Evolutionary conservation across 331 rosid species (phyloP).

Genomic region (Telfairia occidentalis): DNA sequence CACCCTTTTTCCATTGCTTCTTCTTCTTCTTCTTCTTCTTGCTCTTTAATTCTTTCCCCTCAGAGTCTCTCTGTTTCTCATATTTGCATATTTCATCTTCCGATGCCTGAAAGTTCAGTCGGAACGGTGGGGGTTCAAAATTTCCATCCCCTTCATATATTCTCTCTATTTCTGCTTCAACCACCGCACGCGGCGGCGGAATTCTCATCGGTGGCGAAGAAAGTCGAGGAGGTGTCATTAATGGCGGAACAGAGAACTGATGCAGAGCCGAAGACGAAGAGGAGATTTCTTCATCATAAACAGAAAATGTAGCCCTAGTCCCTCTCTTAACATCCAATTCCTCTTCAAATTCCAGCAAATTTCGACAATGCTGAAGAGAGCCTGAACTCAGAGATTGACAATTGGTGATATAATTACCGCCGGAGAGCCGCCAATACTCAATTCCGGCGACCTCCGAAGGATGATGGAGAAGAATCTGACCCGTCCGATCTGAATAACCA

Average conservation of each 20-base stretch:
- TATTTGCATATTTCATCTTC: conserved; percentile 25
- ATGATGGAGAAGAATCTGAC: conserved; percentile 69
- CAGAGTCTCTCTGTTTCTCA: conserved; percentile 34
- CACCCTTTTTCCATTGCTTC: conserved; percentile 39
- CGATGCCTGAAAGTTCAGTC: neutral
- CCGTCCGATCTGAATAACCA: conserved; percentile 36
- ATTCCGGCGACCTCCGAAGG: conserved; percentile 31
- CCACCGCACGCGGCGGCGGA: neutral
- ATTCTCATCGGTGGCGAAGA: conserved; percentile 10
- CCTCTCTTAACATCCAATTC: conserved; percentile 11
- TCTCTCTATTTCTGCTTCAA: conserved; percentile 23
- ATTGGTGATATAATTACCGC: conserved; percentile 30
- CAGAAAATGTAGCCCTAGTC: conserved; percentile 10
- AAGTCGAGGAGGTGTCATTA: neutral
- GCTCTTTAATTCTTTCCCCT: conserved; percentile 40
- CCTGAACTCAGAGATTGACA: conserved; percentile 20
- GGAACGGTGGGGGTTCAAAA: neutral
- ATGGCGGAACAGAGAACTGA: neutral
- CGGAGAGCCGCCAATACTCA: conserved; percentile 53
- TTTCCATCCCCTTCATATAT: conserved; percentile 18
- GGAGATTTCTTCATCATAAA: conserved; percentile 21
- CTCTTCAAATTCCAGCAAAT: conserved; percentile 1
- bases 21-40: conserved; percentile 54
- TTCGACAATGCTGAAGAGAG: conserved; percentile 22
- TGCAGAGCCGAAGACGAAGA: neutral